Evolutionary conservation across 495 filamentous ascomycete species (phyloP).

Genomic region (Penicillium salamii): DNA sequence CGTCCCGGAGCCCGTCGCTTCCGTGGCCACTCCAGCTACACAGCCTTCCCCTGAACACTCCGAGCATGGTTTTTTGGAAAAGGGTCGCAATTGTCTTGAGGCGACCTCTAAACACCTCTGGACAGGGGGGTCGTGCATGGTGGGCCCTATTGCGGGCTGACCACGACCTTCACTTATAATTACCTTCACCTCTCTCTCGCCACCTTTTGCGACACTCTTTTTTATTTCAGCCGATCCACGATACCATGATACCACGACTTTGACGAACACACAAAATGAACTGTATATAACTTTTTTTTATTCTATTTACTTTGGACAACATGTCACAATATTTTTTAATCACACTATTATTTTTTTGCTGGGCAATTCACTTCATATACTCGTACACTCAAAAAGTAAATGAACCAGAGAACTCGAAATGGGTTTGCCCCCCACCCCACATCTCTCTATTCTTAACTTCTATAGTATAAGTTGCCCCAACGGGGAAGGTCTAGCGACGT

Average conservation of each 20-base stretch:
- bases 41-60: slow-evolving; percentile 1
- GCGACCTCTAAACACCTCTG: slow-evolving; percentile 19
- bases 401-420: too few species aligned
- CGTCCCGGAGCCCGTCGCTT: slow-evolving; percentile 2
- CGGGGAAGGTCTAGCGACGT: slow-evolving; percentile 4
- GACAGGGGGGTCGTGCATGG: slow-evolving; percentile 14
- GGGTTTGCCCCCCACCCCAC: slow-evolving; percentile 1
- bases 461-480: not conserved
- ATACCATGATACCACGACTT: slow-evolving; percentile 16
- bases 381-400: not conserved
- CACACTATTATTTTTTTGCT: slow-evolving; percentile 14
- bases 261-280: slow-evolving; percentile 14
- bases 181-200: not conserved
- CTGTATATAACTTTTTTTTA: slow-evolving; percentile 26
- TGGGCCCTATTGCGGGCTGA: slow-evolving; percentile 17
- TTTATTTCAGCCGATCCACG: slow-evolving; percentile 10
- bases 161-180: not conserved
- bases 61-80: slow-evolving; percentile 16
- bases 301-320: slow-evolving; percentile 5
- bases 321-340: slow-evolving; percentile 2
- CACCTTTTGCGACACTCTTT: not conserved
- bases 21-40: not conserved
- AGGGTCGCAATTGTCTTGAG: slow-evolving; percentile 16
- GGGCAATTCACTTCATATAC: slow-evolving; percentile 9
- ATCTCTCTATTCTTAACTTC: slow-evolving; percentile 7